A percentile compares a stretch with the other conserved stretches of the same genome.
These are phyloP conservation scores for Geotrichum armillariae DNA, from an alignment of 1,139 yeast genomes.

Conservation along the genomic window DNA sequence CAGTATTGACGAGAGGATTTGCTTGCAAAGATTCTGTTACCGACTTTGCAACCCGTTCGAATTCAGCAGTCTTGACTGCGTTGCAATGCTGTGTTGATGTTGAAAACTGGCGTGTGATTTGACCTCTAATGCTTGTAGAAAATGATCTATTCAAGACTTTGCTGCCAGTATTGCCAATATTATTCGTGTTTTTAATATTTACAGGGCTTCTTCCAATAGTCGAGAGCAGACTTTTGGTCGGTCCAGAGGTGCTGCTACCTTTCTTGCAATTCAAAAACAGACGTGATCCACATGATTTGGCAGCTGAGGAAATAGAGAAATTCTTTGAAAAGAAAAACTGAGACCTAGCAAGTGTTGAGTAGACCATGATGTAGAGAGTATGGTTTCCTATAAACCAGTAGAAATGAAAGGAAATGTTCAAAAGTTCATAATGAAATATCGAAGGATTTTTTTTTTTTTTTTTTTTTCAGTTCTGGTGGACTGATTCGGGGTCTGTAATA, in stretches of 20 bases:
- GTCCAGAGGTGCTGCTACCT: neutral
- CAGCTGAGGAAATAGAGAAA: slow-evolving; percentile 31
- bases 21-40: slow-evolving; percentile 21
- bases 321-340: slow-evolving; percentile 39
- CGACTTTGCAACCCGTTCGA: slow-evolving; percentile 22
- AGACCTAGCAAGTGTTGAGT: slow-evolving; percentile 35
- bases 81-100: neutral
- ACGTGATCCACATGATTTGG: slow-evolving; percentile 33
- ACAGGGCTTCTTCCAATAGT: slow-evolving; percentile 6
- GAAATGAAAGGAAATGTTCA: slow-evolving; percentile 5
- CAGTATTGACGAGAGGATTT: slow-evolving; percentile 22
- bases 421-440: neutral
- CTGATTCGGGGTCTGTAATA: neutral
- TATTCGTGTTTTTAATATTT: neutral
- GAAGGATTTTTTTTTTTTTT: neutral
- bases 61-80: slow-evolving; percentile 18
- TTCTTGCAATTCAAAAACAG: slow-evolving; percentile 16
- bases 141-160: neutral
- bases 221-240: neutral
- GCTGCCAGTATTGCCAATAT: neutral
- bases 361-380: slow-evolving; percentile 17
- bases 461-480: neutral
- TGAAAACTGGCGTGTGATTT: neutral
- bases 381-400: slow-evolving; percentile 5
- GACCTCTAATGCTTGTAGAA: neutral